phyloP scores from a whole-genome alignment of 2,329 filamentous ascomycete genomes.

The Rutstroemia sp. region DNA sequence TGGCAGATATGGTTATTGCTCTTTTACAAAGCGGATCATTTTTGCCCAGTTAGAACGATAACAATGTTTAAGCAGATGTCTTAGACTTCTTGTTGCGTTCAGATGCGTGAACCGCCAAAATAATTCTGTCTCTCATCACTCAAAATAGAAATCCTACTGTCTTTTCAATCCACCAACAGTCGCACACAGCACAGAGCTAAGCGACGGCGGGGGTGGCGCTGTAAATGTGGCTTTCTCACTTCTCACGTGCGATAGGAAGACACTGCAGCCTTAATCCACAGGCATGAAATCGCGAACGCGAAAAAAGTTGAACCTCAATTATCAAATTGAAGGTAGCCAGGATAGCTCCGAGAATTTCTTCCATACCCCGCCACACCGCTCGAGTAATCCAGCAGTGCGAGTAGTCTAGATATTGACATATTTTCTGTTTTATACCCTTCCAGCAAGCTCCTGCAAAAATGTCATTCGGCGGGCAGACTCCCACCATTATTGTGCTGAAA shows the following conservation, averaged over 20 bases:
- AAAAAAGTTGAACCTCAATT: slow-evolving; percentile 9
- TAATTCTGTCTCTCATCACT: background rate
- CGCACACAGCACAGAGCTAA: background rate
- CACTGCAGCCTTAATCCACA: background rate
- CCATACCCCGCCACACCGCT: slow-evolving; percentile 3
- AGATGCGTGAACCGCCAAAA: too few species aligned
- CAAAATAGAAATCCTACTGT: background rate
- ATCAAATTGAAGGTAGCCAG: slow-evolving; percentile 1
- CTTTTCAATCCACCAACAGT: background rate
- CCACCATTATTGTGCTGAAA: slow-evolving; percentile 96
- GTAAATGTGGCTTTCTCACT: background rate
- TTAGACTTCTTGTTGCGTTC: too few species aligned
- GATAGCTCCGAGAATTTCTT: slow-evolving; percentile 1
- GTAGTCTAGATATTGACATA: background rate
- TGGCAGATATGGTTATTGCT: too few species aligned
- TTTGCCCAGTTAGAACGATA: too few species aligned
- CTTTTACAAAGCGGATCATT: too few species aligned
- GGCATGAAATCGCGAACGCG: slow-evolving; percentile 9
- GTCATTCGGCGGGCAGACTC: slow-evolving; percentile 96
- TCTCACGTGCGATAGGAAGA: background rate
- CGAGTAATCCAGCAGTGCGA: background rate
- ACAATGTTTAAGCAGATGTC: too few species aligned
- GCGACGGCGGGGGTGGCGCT: slow-evolving; percentile 2
- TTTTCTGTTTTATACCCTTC: background rate
- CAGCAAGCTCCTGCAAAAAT: slow-evolving; percentile 38